These are phyloP conservation scores for Ganoderma boninense DNA, from an alignment of 1,284 basidiomycete species.

Conservation along the genomic window DNA sequence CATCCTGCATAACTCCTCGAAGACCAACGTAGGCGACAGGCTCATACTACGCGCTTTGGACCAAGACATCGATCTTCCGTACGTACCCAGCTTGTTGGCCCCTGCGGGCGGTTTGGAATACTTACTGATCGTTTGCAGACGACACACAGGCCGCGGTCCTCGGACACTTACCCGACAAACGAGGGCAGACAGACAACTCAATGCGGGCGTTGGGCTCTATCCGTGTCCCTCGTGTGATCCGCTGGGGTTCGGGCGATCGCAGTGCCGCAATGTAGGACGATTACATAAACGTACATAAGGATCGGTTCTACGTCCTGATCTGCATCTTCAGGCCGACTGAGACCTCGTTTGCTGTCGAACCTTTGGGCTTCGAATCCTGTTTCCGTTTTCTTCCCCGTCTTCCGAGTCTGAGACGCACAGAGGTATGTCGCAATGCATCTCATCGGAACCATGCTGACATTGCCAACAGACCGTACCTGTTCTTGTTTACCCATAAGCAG, in stretches of 20 bases:
- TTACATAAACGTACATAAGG: neutral
- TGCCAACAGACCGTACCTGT: neutral
- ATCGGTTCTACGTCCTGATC: slow-evolving; percentile 2
- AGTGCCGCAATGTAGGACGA: neutral
- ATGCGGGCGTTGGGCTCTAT: neutral
- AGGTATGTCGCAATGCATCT: neutral
- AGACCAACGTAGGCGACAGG: too few relatives aligned
- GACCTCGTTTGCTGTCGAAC: neutral
- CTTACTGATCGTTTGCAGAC: neutral
- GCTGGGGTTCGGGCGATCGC: neutral
- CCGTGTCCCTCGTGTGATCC: neutral
- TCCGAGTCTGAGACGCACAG: neutral
- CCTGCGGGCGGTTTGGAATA: neutral
- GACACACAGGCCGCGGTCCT: neutral
- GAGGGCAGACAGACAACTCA: too few relatives aligned
- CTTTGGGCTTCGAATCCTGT: neutral
- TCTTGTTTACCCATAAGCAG: neutral
- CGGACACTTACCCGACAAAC: neutral
- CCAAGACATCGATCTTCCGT: neutral
- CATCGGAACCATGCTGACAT: neutral
- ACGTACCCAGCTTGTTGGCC: neutral
- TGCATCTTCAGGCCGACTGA: neutral
- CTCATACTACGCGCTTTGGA: too few relatives aligned
- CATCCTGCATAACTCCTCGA: too few relatives aligned
- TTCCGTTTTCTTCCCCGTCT: neutral